Percentiles rank a stretch among this genome's conserved stretches.
Conservation (phyloP, 78 protist genomes). For the Polysphondylium violaceum region DNA sequence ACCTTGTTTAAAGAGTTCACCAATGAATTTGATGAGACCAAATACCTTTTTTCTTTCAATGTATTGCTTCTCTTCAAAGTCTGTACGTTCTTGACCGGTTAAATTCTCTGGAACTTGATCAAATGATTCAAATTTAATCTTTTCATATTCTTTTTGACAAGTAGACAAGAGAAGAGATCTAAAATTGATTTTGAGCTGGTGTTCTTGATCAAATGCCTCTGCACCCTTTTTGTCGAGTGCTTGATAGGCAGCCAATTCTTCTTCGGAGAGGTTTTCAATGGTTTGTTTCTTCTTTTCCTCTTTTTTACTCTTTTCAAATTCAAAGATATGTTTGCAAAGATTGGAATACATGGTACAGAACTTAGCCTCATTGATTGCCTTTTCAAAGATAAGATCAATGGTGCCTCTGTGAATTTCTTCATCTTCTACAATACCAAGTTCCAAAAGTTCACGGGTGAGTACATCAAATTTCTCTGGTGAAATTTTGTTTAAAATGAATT, state of each 20-base stretch:
- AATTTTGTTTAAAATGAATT: slow-evolving; percentile 53
- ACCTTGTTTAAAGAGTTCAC: slow-evolving; percentile 74
- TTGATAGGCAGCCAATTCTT: not conserved
- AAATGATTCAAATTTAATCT: slow-evolving; percentile 26
- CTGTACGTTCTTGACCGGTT: slow-evolving; percentile 7
- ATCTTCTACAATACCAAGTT: slow-evolving; percentile 32
- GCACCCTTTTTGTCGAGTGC: not conserved
- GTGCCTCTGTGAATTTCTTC: slow-evolving; percentile 44
- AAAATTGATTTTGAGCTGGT: slow-evolving; percentile 20
- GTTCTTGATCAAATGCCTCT: slow-evolving; percentile 22
- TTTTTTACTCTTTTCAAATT: slow-evolving; percentile 27
- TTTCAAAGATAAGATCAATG: slow-evolving; percentile 54
- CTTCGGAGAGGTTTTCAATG: not conserved
- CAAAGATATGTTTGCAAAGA: slow-evolving; percentile 54
- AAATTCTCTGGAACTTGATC: slow-evolving; percentile 40
- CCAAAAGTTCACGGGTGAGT: slow-evolving; percentile 24
- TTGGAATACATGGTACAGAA: slow-evolving; percentile 65
- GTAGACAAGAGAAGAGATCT: slow-evolving; percentile 26
- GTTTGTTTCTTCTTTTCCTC: not conserved
- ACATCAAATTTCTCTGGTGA: slow-evolving; percentile 69
- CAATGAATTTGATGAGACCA: slow-evolving; percentile 81
- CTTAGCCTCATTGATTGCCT: slow-evolving; percentile 74
- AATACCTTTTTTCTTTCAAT: slow-evolving; percentile 36
- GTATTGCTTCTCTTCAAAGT: slow-evolving; percentile 62
- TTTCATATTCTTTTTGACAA: slow-evolving; percentile 68